Evolutionary conservation across 1,284 basidiomycete genomes (phyloP).

Genomic region (Apiotrichum sp.): DNA sequence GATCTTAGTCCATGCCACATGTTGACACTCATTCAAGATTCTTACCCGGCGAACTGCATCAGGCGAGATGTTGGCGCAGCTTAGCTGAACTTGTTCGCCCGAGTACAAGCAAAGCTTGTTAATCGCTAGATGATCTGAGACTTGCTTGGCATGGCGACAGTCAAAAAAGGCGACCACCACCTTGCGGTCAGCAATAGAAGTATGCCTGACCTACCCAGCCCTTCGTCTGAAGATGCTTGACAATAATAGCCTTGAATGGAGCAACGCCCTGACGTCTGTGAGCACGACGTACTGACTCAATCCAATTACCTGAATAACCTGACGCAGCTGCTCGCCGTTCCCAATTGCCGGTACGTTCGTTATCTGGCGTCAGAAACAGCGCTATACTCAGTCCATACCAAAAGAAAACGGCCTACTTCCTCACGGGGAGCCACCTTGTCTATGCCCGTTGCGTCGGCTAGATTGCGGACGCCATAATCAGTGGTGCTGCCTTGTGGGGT

Average conservation of each 20-base stretch:
- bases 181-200: constrained; percentile 12
- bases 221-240: constrained; percentile 22
- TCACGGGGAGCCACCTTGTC: constrained; percentile 6
- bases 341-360: constrained; percentile 21
- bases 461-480: neutral
- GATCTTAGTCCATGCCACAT: neutral
- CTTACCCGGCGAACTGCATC: constrained; percentile 23
- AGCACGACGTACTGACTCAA: neutral
- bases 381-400: constrained; percentile 12
- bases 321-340: constrained; percentile 15
- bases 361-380: constrained; percentile 16
- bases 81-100: constrained; percentile 13
- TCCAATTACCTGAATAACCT: constrained; percentile 22
- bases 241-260: constrained; percentile 26
- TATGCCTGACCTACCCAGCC: constrained; percentile 24
- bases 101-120: constrained; percentile 15
- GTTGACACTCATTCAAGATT: no score
- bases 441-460: neutral
- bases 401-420: constrained; percentile 24
- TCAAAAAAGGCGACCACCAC: constrained; percentile 38
- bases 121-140: constrained; percentile 22
- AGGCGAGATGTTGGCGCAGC: constrained; percentile 22
- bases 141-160: constrained; percentile 28
- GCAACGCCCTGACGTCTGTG: constrained; percentile 19
- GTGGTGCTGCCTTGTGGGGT: neutral